Evolutionary conservation across 1,284 basidiomycete genomes (phyloP).

Genomic region (Chalciporus sp.): DNA sequence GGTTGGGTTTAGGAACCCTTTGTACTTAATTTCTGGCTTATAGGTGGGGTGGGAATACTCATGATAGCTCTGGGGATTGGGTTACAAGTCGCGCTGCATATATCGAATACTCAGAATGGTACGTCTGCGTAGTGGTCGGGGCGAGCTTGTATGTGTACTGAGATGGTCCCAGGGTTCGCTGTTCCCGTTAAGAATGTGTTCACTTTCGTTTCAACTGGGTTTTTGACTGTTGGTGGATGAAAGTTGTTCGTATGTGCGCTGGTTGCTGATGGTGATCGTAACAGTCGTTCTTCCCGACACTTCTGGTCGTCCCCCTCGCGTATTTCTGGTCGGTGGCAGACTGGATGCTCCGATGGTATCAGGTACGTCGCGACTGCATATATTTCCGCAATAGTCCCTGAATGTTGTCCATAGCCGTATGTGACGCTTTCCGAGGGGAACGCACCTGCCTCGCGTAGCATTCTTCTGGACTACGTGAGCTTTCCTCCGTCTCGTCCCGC

Average conservation of each 20-base stretch:
- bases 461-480: constrained; percentile 66
- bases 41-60: constrained; percentile 41
- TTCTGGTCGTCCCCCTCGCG: constrained; percentile 42
- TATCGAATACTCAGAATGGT: constrained; percentile 51
- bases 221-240: constrained; percentile 49
- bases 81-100: constrained; percentile 46
- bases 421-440: constrained; percentile 52
- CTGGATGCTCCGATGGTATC: constrained; percentile 51
- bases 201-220: constrained; percentile 50
- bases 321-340: constrained; percentile 50
- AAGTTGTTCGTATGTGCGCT: not conserved
- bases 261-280: constrained; percentile 5
- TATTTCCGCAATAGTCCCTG: too few relatives aligned
- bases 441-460: constrained; percentile 52
- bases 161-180: constrained; percentile 46
- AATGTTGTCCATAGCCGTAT: constrained; percentile 45
- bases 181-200: constrained; percentile 54
- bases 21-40: constrained; percentile 44
- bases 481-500: not conserved
- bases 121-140: not conserved
- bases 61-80: constrained; percentile 52
- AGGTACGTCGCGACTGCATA: constrained; percentile 36
- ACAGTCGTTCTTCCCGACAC: constrained; percentile 61
- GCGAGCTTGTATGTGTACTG: not conserved
- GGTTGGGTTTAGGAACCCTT: constrained; percentile 45